Percentiles rank a stretch among this genome's conserved stretches.
These are phyloP conservation scores for Neocatenulostroma microsporum DNA, from an alignment of 2,329 filamentous ascomycete species.

Conservation along the genomic window DNA sequence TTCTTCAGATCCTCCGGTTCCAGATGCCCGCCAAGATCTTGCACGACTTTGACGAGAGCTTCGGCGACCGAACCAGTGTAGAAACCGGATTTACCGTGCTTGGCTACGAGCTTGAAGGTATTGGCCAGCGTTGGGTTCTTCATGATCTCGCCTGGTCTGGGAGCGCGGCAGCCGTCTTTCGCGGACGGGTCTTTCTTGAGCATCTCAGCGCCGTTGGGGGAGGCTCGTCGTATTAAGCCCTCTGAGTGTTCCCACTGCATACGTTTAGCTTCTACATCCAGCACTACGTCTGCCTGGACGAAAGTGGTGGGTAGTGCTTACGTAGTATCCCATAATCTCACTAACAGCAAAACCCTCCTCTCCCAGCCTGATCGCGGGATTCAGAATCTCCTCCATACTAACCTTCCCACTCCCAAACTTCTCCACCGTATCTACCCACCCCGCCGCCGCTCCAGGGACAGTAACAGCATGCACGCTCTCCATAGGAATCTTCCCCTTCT, in stretches of 20 bases:
- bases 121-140: slow-evolving; percentile 72
- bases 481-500: slow-evolving; percentile 59
- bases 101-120: slow-evolving; percentile 71
- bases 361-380: slow-evolving; percentile 74
- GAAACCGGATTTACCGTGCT: slow-evolving; percentile 81
- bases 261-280: background rate
- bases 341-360: slow-evolving; percentile 87
- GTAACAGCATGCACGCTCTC: slow-evolving; percentile 73
- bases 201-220: slow-evolving; percentile 81
- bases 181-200: slow-evolving; percentile 67
- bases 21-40: slow-evolving; percentile 67
- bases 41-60: slow-evolving; percentile 68
- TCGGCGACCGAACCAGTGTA: slow-evolving; percentile 79
- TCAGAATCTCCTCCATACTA: slow-evolving; percentile 65
- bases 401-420: slow-evolving; percentile 84
- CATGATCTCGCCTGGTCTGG: slow-evolving; percentile 76
- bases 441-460: slow-evolving; percentile 81
- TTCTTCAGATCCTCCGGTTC: slow-evolving; percentile 71
- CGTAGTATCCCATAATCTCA: slow-evolving; percentile 62
- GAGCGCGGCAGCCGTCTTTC: slow-evolving; percentile 63
- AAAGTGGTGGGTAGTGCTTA: too few relatives aligned
- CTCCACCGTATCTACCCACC: slow-evolving; percentile 85
- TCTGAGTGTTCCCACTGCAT: slow-evolving; percentile 65
- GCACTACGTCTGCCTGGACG: too few relatives aligned
- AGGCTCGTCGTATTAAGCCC: slow-evolving; percentile 57